These are phyloP conservation scores for Orbilia ellipsospora DNA, from an alignment of 2,329 filamentous ascomycete genomes.

Conservation along the genomic window DNA sequence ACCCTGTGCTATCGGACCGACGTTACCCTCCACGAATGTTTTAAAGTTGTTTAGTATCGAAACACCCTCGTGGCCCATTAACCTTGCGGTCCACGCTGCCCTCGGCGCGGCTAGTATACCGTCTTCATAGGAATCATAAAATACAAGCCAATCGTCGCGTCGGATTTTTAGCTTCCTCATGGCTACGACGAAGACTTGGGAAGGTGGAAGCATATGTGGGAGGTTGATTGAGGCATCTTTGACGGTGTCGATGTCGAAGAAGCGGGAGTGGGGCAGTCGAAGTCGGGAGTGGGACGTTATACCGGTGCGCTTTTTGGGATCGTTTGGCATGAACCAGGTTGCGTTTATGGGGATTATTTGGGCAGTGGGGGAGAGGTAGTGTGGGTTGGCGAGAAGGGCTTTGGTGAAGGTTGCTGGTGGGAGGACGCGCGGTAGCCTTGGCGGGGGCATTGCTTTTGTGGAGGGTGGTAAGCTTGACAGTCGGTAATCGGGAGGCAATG, in stretches of 20 bases:
- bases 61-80: slow-evolving; percentile 89
- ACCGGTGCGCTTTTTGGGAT: slow-evolving; percentile 77
- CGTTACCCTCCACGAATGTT: slow-evolving; percentile 80
- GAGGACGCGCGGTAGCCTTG: slow-evolving; percentile 84
- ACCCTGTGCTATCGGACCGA: slow-evolving; percentile 83
- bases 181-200: slow-evolving; percentile 82
- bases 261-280: slow-evolving; percentile 88
- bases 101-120: slow-evolving; percentile 95
- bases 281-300: slow-evolving; percentile 61
- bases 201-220: slow-evolving; percentile 92
- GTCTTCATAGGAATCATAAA: slow-evolving; percentile 90
- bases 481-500: neutral
- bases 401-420: slow-evolving; percentile 82
- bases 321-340: slow-evolving; percentile 96
- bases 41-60: slow-evolving; percentile 96
- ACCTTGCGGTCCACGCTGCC: slow-evolving; percentile 90
- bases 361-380: slow-evolving; percentile 81
- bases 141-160: slow-evolving; percentile 87
- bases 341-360: slow-evolving; percentile 90
- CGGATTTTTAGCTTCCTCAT: slow-evolving; percentile 91
- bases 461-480: neutral
- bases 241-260: slow-evolving; percentile 94
- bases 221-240: slow-evolving; percentile 89
- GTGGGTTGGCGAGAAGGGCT: slow-evolving; percentile 83
- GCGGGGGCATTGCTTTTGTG: slow-evolving; percentile 63